Percentiles rank a stretch among this genome's conserved stretches.
phyloP scores from a whole-genome alignment of 768 basidiomycete species.

The Rhodotorula kratochvilovae region DNA sequence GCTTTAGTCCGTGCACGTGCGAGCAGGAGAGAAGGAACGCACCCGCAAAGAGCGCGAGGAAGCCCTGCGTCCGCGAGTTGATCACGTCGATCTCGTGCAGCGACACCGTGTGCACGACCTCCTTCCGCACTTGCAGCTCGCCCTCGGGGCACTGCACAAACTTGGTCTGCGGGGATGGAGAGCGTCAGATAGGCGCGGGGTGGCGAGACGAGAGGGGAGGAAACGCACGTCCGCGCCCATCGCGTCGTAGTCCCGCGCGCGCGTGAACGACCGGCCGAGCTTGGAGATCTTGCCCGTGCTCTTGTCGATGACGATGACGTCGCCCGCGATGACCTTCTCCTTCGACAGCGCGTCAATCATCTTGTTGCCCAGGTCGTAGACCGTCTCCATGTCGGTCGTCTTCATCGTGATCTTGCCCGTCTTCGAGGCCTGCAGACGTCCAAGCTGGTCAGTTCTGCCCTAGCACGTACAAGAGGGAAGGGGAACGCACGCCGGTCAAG shows the following conservation, averaged over 20 bases:
- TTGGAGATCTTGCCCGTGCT: constrained; percentile 94
- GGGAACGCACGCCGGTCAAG: constrained; percentile 74
- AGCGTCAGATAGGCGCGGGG: not conserved
- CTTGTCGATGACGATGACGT: constrained; percentile 95
- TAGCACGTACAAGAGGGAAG: too few relatives aligned
- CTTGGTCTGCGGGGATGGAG: constrained; percentile 64
- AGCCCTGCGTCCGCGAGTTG: constrained; percentile 96
- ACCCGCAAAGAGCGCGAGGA: constrained; percentile 70
- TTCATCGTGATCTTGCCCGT: constrained; percentile 96
- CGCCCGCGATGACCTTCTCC: constrained; percentile 88
- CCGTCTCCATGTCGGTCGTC: constrained; percentile 98
- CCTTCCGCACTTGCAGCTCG: constrained; percentile 94
- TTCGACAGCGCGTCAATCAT: constrained; percentile 98
- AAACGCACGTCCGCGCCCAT: constrained; percentile 92
- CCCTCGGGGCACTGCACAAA: constrained; percentile 98
- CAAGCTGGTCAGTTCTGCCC: not conserved
- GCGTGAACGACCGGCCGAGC: constrained; percentile 91
- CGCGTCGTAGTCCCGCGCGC: constrained; percentile 95
- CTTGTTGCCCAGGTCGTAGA: constrained; percentile 96
- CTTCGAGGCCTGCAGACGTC: constrained; percentile 71
- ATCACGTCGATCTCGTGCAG: constrained; percentile 99
- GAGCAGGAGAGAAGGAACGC: constrained; percentile 1
- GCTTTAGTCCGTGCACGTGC: not conserved
- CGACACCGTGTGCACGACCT: constrained; percentile 94
- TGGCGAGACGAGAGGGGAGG: not conserved